Base-by-base conservation (phyloP, 108 stramenopile species). In the Discostella pseudostelligera region DNA sequence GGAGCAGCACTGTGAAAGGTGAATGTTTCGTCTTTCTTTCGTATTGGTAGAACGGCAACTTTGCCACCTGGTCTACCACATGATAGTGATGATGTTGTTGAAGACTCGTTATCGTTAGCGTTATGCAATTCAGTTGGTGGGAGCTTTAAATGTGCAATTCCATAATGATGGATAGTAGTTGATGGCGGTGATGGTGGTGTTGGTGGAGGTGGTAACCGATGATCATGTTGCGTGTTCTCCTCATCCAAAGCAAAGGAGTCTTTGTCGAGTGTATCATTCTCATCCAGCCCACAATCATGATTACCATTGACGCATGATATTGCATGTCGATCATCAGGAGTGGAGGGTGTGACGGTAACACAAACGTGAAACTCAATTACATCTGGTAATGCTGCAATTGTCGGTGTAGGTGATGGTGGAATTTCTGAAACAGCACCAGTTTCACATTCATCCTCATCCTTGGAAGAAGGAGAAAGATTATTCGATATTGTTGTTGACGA, bases 301-400 rank as follows among this genome's bases (percentile, higher is more conserved):
- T 51, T 24, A 14, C 22, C 10, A 24, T 37, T 9, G 3, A 16
- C 10, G 43, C 24, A 51, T 28, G 63, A 40, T 16, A 14, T 45
- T 29, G 39, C 1, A 37, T 56, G 8, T 21, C 55, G 53, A n/a
- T n/a, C 46, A 56, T 56, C 29, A 32, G 11, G 2, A 32, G n/a
- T n/a, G n/a, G 35, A 17, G 13, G 40, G 19, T 22, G 28, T 8
- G 37, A 2, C 36, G 0, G 44, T 32, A 39, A 68, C 14, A 43
- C 67, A 58, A 26, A 58, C 57, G 35, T 68, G 67, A 48, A 68
- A 58, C 45, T 68, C 67, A 39, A 68, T 22, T 35, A 68, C 57
- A 39, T 68, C 57, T 49, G 67, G 57, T 28, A 58, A 35, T 35
- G 36, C 2, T 14, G 3, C 2, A 3, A 26, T 22, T 26, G 22